Evolutionary conservation across 2,329 filamentous ascomycete species (phyloP), one percentile per base, ranked within the genome.

Genomic region (Pseudocercospora pini-densiflorae): DNA sequence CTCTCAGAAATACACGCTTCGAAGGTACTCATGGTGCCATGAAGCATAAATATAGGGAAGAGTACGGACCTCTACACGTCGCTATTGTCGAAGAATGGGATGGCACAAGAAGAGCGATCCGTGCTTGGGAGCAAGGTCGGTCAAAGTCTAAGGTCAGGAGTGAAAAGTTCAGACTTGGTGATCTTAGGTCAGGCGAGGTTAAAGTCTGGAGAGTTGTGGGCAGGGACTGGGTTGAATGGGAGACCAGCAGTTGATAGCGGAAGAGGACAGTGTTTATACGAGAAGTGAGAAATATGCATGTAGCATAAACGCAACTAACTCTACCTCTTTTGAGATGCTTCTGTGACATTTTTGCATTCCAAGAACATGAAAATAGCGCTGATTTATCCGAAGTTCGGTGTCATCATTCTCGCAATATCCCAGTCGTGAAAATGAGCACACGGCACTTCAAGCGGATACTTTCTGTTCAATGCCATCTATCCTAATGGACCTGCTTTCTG

Each of bases 121-220:
- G 94, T 29, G 94, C 90, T 1, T 98, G 93, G 92, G 95, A 98
- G 79, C 95, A 99, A 78, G 94, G 94, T 0, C 85, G 94, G 14
- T 94, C 98, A 82, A 94, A 91, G 79, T 98, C 97, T 63, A 73
- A 73, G 57, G 90, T 96, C 62, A 95, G 96, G 83, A 83, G 92
- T 68, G 94, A 98, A 84, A 97, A 93, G 81, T 98, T 94, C 82
- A 92, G 94, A 82, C 86, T 99, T 68, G 93, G 94, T 53, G 95
- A 99, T 81, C 77, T 99, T 78, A 87, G 92, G 77, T 94, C 91
- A 79, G 95, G 95, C 19, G 95, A 99, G 82, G 94, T 97, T 73
- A 94, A 95, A 83, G 93, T 99, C 68, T 99, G 95, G 95, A 88
- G 95, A 64, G 91, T 97, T 54, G 97, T 98, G 88, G 92, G 92